These are phyloP conservation scores for Ceriops tagal DNA, from an alignment of 345 rosid species.

Conservation along the genomic window DNA sequence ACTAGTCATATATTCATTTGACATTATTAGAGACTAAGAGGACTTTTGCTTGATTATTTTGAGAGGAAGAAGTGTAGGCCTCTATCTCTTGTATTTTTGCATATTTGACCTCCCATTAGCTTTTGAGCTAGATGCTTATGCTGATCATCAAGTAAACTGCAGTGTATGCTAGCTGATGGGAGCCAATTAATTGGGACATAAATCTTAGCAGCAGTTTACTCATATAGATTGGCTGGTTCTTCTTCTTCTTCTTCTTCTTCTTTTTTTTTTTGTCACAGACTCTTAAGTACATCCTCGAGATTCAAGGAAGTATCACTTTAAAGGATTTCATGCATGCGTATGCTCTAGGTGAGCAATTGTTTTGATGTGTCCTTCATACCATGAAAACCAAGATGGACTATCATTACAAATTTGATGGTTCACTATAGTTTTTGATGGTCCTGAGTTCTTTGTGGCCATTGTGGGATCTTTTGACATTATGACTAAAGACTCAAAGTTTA, in stretches of 20 bases:
- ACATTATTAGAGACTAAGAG: neutral
- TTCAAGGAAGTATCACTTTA: conserved; percentile 32
- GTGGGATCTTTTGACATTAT: too few relatives aligned
- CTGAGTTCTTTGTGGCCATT: too few relatives aligned
- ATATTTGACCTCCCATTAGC: neutral
- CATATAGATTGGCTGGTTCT: neutral
- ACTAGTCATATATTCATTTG: neutral
- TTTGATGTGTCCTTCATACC: neutral
- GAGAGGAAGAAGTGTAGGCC: neutral
- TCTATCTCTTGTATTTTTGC: too few relatives aligned
- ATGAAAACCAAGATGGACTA: too few relatives aligned
- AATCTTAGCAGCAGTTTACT: neutral
- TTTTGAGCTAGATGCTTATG: neutral
- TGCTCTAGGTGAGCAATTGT: conserved; percentile 57
- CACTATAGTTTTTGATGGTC: too few relatives aligned
- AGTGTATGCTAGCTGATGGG: too few relatives aligned
- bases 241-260: too few relatives aligned
- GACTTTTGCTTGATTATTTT: neutral
- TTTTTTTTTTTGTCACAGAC: conserved; percentile 35
- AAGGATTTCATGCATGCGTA: conserved; percentile 68
- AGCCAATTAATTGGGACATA: neutral
- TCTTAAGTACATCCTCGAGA: conserved; percentile 32
- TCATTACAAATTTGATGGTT: too few relatives aligned
- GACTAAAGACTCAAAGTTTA: too few relatives aligned
- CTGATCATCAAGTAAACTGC: neutral